Base-by-base conservation (phyloP, 352 stramenopile species). In the Aphanomyces invadans region DNA sequence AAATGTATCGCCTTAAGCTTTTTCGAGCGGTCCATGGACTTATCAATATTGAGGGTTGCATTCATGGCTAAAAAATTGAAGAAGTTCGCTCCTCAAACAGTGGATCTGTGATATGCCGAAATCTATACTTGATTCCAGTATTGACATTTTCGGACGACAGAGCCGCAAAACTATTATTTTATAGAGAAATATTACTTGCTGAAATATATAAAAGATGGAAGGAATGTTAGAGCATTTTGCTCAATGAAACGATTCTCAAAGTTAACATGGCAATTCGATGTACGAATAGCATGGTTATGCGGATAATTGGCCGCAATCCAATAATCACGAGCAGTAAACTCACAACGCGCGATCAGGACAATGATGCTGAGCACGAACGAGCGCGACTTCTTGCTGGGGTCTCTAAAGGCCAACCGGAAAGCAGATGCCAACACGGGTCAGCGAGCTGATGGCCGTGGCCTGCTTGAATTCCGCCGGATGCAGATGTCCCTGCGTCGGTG, bases 381-480 rank as follows among this genome's bases (percentile, higher is more conserved):
- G 74, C 84, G 82, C 70, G 70, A 81, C 71, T 93, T 91, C 70
- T 75, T 91, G 55, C 80, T 81, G 68, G 76, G 80, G 26, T 75
- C 80, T 46, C 76, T 92, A 52, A 74, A 76, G 46, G 77, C 79
- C 36, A 76, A 88, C 64, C 59, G 42, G 19, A 44, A 26, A 1
- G 44, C 21, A 4, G 39, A 59, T 44, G 46, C 25, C 12, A 67
- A 59, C 26, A 32, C 42, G 3, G 60, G 56, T 7, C 59, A 88
- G 65, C 80, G 84, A 52, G 80, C 82, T 11, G 82, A 93, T 68
- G 84, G 84, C 17, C 80, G 84, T 38, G 82, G 89, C 69, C 73
- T 90, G 65, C 75, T 93, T n/a, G 79, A 93, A 62, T 93, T 93
- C 70, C 84, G 84, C 1, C 78, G 84, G 44, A 89, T 67, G 60